Percentiles rank a stretch among this genome's conserved stretches.
Conservation (phyloP, 768 basidiomycete species). For the Psilocybe cyanescens region DNA sequence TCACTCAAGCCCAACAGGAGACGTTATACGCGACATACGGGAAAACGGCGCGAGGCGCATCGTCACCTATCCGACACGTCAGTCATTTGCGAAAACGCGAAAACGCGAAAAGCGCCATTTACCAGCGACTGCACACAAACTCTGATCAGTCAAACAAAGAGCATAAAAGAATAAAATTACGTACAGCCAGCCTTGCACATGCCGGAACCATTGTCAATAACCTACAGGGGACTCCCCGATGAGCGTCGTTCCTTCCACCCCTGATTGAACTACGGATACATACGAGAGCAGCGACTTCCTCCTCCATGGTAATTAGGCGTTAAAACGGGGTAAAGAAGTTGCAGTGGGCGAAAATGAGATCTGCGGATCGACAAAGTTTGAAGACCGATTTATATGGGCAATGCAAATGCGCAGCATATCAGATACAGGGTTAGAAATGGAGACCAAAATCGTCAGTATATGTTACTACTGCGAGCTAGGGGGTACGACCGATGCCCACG, state of each 20-base stretch:
- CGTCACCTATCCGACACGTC: constrained; percentile 65
- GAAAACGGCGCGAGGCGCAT: constrained; percentile 92
- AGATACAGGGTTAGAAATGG: neutral
- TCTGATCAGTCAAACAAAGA: constrained; percentile 24
- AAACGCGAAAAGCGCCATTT: constrained; percentile 20
- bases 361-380: constrained; percentile 6
- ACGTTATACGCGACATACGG: constrained; percentile 62
- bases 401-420: constrained; percentile 19
- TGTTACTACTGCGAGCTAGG: constrained; percentile 9
- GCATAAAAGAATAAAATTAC: constrained; percentile 36
- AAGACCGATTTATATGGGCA: constrained; percentile 26
- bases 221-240: constrained; percentile 42
- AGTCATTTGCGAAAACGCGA: constrained; percentile 17
- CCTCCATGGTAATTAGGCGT: constrained; percentile 49
- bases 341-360: constrained; percentile 13
- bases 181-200: constrained; percentile 99
- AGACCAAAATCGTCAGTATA: constrained; percentile 12
- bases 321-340: constrained; percentile 26
- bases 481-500: constrained; percentile 12
- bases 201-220: constrained; percentile 94
- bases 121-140: constrained; percentile 62
- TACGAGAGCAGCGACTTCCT: constrained; percentile 53
- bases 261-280: constrained; percentile 35
- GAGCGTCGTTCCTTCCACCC: neutral
- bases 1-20: neutral